Conservation (phyloP, 202 grass and related monocot species). For the Zoysia matrella region DNA sequence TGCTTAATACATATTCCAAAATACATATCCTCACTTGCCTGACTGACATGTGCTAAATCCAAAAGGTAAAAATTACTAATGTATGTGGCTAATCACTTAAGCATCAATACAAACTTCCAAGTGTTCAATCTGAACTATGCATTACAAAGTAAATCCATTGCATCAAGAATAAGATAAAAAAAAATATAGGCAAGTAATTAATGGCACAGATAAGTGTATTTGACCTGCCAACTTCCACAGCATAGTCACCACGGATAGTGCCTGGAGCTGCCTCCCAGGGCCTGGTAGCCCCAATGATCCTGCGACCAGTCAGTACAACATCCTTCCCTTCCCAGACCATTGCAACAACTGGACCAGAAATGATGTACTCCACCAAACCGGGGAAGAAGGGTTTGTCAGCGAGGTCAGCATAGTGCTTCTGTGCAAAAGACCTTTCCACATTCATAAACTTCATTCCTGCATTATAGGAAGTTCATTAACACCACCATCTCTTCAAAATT, state of each 20-base stretch:
- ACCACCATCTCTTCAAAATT: not conserved
- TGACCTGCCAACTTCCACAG: conserved; percentile 90
- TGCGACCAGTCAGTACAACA: too few relatives aligned
- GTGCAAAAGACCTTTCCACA: conserved; percentile 85
- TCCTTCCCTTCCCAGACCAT: too few relatives aligned
- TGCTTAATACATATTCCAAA: not conserved
- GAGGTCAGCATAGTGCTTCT: conserved; percentile 96
- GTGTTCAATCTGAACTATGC: not conserved
- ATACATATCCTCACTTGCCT: not conserved
- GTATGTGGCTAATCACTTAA: not conserved
- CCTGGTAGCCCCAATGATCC: too few relatives aligned
- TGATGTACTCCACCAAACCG: conserved; percentile 41
- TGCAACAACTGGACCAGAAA: too few relatives aligned
- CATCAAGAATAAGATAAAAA: not conserved
- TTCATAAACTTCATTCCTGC: conserved; percentile 89
- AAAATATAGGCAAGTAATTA: not conserved
- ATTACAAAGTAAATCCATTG: not conserved
- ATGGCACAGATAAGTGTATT: conserved; percentile 11
- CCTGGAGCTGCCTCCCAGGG: too few relatives aligned
- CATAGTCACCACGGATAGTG: not conserved
- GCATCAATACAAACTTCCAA: not conserved
- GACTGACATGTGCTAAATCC: not conserved
- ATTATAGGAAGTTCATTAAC: conserved; percentile 19
- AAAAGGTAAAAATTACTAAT: not conserved
- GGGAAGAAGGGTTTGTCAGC: conserved; percentile 82